Evolutionary conservation across 164 flowering plant genomes (phyloP).

Genomic region (Cinnamomum chago): DNA sequence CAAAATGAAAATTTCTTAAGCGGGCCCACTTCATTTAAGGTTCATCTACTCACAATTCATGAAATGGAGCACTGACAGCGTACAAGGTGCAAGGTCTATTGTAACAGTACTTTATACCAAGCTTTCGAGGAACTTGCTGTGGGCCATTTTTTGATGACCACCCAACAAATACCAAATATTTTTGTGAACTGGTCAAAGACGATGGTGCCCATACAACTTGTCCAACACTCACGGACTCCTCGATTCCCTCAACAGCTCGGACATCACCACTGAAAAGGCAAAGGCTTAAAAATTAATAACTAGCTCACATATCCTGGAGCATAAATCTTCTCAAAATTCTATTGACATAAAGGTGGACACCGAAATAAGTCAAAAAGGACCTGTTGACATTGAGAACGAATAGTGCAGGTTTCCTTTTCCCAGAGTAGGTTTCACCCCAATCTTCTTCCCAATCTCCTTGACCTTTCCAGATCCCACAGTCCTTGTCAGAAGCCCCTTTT

Average conservation of each 20-base stretch:
- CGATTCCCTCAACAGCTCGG: constrained; percentile 56
- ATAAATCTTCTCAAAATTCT: neutral
- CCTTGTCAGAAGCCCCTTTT: constrained; percentile 65
- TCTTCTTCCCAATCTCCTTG: constrained; percentile 90
- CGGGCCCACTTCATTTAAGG: constrained; percentile 34
- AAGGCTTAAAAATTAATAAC: neutral
- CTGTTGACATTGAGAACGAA: constrained; percentile 66
- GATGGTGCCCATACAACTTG: constrained; percentile 95
- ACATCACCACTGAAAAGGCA: constrained; percentile 68
- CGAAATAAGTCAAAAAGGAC: constrained; percentile 21
- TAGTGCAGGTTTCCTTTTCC: constrained; percentile 87
- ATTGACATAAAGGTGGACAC: neutral
- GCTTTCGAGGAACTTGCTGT: constrained; percentile 48
- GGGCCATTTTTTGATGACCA: constrained; percentile 54
- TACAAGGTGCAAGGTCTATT: constrained; percentile 90
- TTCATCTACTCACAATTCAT: constrained; percentile 25
- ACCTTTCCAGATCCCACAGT: constrained; percentile 82
- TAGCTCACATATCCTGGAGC: neutral
- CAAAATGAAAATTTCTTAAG: neutral
- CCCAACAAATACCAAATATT: constrained; percentile 84
- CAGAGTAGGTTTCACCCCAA: constrained; percentile 95
- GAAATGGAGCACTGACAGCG: constrained; percentile 53
- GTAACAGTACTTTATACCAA: constrained; percentile 90
- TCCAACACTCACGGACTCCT: constrained; percentile 75
- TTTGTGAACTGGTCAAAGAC: constrained; percentile 26